phyloP scores from a whole-genome alignment of 2,329 filamentous ascomycete genomes.

The Pestalotiopsis sp. region DNA sequence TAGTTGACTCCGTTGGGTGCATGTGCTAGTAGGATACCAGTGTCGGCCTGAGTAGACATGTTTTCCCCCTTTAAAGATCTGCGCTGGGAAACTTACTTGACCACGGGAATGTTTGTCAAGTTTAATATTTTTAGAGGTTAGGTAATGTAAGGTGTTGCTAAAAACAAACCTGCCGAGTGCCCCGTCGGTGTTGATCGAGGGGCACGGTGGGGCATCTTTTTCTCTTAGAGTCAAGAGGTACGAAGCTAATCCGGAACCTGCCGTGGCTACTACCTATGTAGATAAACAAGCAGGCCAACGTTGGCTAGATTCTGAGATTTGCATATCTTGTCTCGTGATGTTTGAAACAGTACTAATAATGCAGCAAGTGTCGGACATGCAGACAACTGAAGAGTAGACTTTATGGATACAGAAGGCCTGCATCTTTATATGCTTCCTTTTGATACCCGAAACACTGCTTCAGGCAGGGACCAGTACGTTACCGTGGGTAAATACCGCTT shows the following conservation, averaged over 20 bases:
- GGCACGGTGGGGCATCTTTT: not conserved
- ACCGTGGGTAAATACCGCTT: too few species aligned
- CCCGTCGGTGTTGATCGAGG: not conserved
- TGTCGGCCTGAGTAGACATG: conserved; percentile 49
- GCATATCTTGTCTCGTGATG: not conserved
- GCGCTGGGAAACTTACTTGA: not conserved
- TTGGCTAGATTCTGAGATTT: not conserved
- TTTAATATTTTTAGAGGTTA: not conserved
- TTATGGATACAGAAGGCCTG: too few species aligned
- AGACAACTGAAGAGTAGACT: too few species aligned
- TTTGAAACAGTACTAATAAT: not conserved
- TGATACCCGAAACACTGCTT: too few species aligned
- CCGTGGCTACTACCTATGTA: not conserved
- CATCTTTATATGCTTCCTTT: too few species aligned
- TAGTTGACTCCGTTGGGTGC: conserved; percentile 53
- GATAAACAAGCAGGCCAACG: too few species aligned
- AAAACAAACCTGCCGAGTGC: not conserved
- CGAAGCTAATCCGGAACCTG: not conserved
- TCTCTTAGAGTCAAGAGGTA: not conserved
- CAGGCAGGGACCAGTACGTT: too few species aligned
- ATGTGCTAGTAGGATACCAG: conserved; percentile 55
- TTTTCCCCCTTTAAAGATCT: not conserved
- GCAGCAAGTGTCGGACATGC: too few species aligned
- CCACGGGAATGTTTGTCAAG: not conserved
- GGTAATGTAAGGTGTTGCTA: not conserved